Base-by-base conservation (phyloP, 2,329 filamentous ascomycete genomes). In the Sphaerostilbella broomeana region DNA sequence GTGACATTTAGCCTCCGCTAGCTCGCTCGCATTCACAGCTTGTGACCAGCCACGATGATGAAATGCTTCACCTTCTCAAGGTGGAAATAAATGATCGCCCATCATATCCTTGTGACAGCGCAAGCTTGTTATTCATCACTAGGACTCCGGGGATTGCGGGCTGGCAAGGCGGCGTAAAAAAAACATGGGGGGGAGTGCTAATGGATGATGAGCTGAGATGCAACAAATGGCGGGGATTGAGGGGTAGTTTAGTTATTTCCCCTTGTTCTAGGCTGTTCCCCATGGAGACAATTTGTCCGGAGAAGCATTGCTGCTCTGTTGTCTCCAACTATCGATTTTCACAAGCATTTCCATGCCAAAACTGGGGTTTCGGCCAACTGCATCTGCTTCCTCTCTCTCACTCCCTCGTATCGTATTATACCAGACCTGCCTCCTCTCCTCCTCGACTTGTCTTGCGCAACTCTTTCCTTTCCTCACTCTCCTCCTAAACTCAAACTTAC, bases 271-370 rank as follows among this genome's bases (percentile, higher is more conserved):
- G 30, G 32, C 24, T 19, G 16, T 25, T 39, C 35, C 35, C 30
- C 24, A 29, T 43, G 40, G 40, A 43, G 31, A 19, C 4, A 43
- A 34, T 43, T 43, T 34, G 26, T 43, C 40, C 40, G 40, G 29
- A 18, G 22, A 35, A 24, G 33, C 34, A 25, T 21, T n/a, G n/a
- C n/a, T n/a, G n/a, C 22, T 26, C 26, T 6, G 8, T 13, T 16
- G n/a, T 15, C 19, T 13, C 35, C 9, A n/a, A n/a, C 6, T 22
- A 13, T 16, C 25, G 17, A 27, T 20, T 25, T 25, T 25, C 22
- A 27, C 18, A 15, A 29, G 35, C 32, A 24, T 24, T 17, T 15
- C 8, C 17, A 6, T n/a, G n/a, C 22, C 29, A 15, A 34, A 35
- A 35, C n/a, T 15, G 22, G 20, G 13, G 16, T 18, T 16, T 37